Conservation (phyloP, 2,329 filamentous ascomycete species). For the Hymenoscyphus occultus region DNA sequence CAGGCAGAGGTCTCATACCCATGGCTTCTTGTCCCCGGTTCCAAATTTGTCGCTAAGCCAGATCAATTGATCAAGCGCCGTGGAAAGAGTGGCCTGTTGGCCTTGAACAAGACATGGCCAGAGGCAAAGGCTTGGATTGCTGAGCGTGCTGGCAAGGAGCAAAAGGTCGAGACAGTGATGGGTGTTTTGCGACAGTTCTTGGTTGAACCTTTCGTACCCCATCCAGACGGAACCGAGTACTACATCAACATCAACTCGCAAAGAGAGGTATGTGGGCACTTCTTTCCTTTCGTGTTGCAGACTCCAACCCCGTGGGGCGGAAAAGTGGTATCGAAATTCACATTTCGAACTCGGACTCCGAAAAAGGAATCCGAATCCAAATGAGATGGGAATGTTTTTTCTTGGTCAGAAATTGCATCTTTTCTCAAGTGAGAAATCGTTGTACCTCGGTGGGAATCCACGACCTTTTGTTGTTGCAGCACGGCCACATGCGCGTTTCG, state of each 20-base stretch:
- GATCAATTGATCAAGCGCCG: conserved; percentile 99
- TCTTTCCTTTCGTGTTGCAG: conserved; percentile 12
- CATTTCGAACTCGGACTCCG: not conserved
- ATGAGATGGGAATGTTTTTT: not conserved
- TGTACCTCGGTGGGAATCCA: conserved; percentile 25
- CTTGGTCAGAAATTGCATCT: not conserved
- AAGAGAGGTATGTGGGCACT: conserved; percentile 77
- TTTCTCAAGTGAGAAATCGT: conserved; percentile 8
- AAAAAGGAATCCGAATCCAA: not conserved
- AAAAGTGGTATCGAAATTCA: not conserved
- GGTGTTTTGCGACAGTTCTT: conserved; percentile 92
- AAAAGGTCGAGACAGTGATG: conserved; percentile 88
- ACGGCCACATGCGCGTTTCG: conserved; percentile 20
- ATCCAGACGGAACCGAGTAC: conserved; percentile 94
- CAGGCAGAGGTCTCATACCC: conserved; percentile 96
- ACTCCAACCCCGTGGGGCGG: not conserved
- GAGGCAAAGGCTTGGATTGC: conserved; percentile 94
- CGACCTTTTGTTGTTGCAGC: conserved; percentile 25
- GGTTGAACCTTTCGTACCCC: conserved; percentile 96
- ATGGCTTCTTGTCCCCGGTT: conserved; percentile 78
- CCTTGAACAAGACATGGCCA: conserved; percentile 94
- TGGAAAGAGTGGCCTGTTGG: conserved; percentile 96
- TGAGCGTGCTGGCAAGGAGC: conserved; percentile 83
- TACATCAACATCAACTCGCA: conserved; percentile 99
- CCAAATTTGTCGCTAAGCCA: conserved; percentile 98